A percentile compares a stretch with the other conserved stretches of the same genome.
These are phyloP conservation scores for Hibiscus tridactylites DNA, from an alignment of 345 rosid species.

Conservation along the genomic window DNA sequence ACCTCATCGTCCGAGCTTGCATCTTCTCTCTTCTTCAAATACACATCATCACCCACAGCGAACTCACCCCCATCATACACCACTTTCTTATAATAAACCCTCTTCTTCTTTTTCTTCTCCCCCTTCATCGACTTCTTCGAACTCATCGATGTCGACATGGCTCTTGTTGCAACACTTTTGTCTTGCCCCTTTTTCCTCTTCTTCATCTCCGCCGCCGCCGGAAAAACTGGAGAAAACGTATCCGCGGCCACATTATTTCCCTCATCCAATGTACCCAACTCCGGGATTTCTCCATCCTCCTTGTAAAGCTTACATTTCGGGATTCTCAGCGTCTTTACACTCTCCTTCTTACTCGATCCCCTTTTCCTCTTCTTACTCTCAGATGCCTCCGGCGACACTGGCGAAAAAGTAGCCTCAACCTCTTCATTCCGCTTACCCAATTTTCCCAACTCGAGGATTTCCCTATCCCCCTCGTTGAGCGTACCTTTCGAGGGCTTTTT, in stretches of 20 bases:
- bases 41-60: conserved; percentile 70
- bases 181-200: conserved; percentile 4
- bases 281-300: background rate
- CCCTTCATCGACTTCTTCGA: conserved; percentile 12
- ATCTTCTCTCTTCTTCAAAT: conserved; percentile 80
- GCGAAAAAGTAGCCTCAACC: background rate
- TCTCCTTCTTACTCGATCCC: background rate
- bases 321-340: conserved; percentile 2
- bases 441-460: background rate
- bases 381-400: background rate
- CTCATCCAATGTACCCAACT: background rate
- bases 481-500: background rate
- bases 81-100: conserved; percentile 63
- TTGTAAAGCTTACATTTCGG: background rate
- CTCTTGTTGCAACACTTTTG: conserved; percentile 7
- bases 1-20: conserved; percentile 55
- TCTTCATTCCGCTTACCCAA: background rate
- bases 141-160: conserved; percentile 1
- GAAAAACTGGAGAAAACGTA: background rate
- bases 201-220: background rate
- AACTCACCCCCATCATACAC: conserved; percentile 68
- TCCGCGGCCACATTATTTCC: background rate
- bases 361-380: background rate
- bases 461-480: background rate
- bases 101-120: conserved; percentile 24